A percentile compares a stretch with the other conserved stretches of the same genome.
phyloP scores from a whole-genome alignment of 1,139 yeast species.

The Taphrina betulina region DNA sequence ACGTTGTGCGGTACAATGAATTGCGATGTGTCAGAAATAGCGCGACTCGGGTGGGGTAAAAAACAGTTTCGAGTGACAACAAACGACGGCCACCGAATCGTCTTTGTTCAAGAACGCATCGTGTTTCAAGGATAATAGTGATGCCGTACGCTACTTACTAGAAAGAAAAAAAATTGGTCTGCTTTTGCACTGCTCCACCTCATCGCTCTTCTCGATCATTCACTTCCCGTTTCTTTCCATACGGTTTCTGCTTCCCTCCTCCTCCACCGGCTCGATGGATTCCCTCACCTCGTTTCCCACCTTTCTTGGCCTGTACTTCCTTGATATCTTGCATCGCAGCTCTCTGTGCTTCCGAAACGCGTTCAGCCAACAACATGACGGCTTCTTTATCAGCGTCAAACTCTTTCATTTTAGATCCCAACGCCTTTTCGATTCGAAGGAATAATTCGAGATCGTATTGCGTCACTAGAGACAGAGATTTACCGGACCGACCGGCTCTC shows the following conservation, averaged over 20 bases:
- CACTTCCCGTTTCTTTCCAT: slow-evolving; percentile 12
- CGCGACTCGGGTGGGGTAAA: slow-evolving; percentile 17
- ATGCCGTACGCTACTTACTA: background rate
- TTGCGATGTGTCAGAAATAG: background rate
- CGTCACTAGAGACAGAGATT: slow-evolving; percentile 84
- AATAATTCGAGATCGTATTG: slow-evolving; percentile 91
- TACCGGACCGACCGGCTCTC: slow-evolving; percentile 94
- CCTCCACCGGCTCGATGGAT: slow-evolving; percentile 38
- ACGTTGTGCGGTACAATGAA: background rate
- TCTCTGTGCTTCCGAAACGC: slow-evolving; percentile 88
- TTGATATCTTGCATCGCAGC: slow-evolving; percentile 85
- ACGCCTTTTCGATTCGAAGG: slow-evolving; percentile 68
- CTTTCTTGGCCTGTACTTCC: slow-evolving; percentile 59
- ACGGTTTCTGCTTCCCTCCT: slow-evolving; percentile 37
- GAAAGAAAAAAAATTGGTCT: background rate
- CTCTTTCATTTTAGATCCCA: slow-evolving; percentile 73
- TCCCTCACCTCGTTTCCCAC: slow-evolving; percentile 47
- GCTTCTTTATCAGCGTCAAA: slow-evolving; percentile 78
- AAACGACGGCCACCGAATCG: slow-evolving; percentile 7
- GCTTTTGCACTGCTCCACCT: background rate
- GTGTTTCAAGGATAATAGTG: slow-evolving; percentile 10
- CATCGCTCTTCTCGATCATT: slow-evolving; percentile 21
- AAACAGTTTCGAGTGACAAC: slow-evolving; percentile 1
- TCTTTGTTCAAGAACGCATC: slow-evolving; percentile 6
- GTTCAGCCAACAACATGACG: slow-evolving; percentile 73